phyloP scores from a whole-genome alignment of 768 basidiomycete species.

The Phanerodontia chrysosporium region DNA sequence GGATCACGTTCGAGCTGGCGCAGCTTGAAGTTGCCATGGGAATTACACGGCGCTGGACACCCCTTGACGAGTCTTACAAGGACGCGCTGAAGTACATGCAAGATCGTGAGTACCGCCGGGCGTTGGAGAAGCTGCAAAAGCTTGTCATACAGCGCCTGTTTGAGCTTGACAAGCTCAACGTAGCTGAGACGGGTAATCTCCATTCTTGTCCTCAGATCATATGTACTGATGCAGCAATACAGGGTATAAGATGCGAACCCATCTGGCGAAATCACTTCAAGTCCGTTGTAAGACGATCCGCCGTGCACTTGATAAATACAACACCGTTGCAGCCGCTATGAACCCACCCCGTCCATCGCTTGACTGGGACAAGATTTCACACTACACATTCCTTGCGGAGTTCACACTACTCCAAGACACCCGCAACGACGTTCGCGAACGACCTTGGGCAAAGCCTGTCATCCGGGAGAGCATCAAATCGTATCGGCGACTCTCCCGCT shows the following conservation, averaged over 20 bases:
- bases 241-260: conserved; percentile 27
- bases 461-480: conserved; percentile 21
- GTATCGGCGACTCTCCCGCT: conserved; percentile 13
- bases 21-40: conserved; percentile 13
- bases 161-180: conserved; percentile 34
- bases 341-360: conserved; percentile 19
- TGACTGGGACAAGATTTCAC: conserved; percentile 21
- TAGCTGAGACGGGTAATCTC: conserved; percentile 31
- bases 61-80: conserved; percentile 20
- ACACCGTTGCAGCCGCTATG: conserved; percentile 21
- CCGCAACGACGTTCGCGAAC: conserved; percentile 17
- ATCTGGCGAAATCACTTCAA: conserved; percentile 28
- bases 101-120: conserved; percentile 21
- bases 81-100: conserved; percentile 14
- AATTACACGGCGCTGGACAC: conserved; percentile 27
- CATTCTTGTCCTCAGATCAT: no score
- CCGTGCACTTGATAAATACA: conserved; percentile 25
- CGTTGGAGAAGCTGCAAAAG: conserved; percentile 29
- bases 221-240: no score
- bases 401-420: conserved; percentile 25
- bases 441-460: conserved; percentile 24
- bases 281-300: conserved; percentile 17
- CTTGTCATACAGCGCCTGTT: conserved; percentile 33
- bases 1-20: conserved; percentile 16
- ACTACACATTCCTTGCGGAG: conserved; percentile 27